A percentile compares a stretch with the other conserved stretches of the same genome.
These are phyloP conservation scores for Nicotiana tomentosiformis DNA, from an alignment of 257 asterid species.

Conservation along the genomic window DNA sequence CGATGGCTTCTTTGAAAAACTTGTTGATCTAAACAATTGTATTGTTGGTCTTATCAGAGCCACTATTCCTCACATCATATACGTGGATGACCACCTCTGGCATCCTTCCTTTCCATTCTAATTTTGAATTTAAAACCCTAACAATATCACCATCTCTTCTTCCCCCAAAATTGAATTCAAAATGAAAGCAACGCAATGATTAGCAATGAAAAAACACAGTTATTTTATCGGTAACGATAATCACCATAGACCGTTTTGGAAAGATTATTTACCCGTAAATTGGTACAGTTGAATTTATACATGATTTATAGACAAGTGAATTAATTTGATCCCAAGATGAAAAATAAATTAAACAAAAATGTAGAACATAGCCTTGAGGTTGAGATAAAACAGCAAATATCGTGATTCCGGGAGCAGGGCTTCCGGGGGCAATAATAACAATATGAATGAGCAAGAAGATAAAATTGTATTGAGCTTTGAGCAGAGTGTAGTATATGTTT, in stretches of 20 bases:
- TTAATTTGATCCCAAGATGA: no score
- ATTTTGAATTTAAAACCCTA: constrained; percentile 20
- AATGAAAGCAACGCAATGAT: not conserved
- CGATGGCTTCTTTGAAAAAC: constrained; percentile 93
- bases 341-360: no score
- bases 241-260: not conserved
- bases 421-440: no score
- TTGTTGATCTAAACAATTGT: constrained; percentile 88
- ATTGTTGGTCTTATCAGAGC: constrained; percentile 78
- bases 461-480: no score
- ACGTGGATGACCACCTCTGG: constrained; percentile 80
- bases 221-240: not conserved
- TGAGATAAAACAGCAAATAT: no score
- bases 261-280: no score
- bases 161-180: not conserved
- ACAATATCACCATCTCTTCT: not conserved
- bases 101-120: constrained; percentile 21
- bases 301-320: no score
- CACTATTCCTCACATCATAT: constrained; percentile 93
- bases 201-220: not conserved
- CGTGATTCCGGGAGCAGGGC: no score
- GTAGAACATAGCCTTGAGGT: no score
- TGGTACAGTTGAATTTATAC: no score
- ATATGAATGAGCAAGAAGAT: no score
- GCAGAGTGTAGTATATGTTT: no score